Conservation (phyloP, 345 rosid genomes). For the Acer negundo region DNA sequence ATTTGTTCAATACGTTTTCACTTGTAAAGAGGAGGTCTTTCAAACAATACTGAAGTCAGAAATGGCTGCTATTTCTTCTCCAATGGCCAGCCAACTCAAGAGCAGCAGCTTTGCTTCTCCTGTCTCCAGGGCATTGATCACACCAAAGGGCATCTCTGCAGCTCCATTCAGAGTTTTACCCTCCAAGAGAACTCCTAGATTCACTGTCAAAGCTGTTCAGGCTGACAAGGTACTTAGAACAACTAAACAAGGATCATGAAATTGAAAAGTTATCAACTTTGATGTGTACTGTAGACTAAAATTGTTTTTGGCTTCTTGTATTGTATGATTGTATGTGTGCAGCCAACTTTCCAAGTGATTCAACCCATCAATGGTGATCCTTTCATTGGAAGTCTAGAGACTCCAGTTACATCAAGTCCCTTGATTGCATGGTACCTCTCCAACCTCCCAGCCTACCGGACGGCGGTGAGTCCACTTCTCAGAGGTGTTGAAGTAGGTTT, state of each 20-base stretch:
- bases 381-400: slow-evolving; percentile 95
- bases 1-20: neutral
- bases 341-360: slow-evolving; percentile 91
- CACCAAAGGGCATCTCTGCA: slow-evolving; percentile 68
- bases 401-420: slow-evolving; percentile 93
- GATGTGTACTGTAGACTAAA: neutral
- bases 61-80: slow-evolving; percentile 70
- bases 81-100: slow-evolving; percentile 88
- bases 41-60: neutral
- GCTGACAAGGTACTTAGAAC: slow-evolving; percentile 61
- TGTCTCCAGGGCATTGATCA: slow-evolving; percentile 36
- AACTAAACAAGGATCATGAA: neutral
- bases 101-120: slow-evolving; percentile 74
- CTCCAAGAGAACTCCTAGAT: slow-evolving; percentile 49
- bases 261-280: neutral
- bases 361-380: slow-evolving; percentile 99
- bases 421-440: slow-evolving; percentile 94
- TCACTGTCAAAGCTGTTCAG: slow-evolving; percentile 75
- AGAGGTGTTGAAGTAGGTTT: slow-evolving; percentile 84
- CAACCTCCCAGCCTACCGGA: slow-evolving; percentile 91
- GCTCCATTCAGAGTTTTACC: slow-evolving; percentile 58
- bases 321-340: slow-evolving; percentile 18
- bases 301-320: neutral
- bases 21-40: neutral
- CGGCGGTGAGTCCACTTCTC: slow-evolving; percentile 93